phyloP scores from a whole-genome alignment of 2,329 filamentous ascomycete species.

The Cytospora piceicola region DNA sequence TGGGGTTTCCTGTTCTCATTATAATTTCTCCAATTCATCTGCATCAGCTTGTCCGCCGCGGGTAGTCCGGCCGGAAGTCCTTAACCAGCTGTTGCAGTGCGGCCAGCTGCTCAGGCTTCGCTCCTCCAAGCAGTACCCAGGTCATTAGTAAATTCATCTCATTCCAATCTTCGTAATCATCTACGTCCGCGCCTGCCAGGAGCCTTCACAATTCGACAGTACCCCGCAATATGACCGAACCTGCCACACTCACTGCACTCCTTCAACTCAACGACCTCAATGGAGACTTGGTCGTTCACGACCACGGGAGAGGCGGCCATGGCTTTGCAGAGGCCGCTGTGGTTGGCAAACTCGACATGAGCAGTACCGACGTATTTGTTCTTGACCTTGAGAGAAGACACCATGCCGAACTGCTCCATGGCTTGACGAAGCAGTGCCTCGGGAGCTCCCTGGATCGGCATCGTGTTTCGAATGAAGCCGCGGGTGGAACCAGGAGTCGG shows the following conservation, averaged over 20 bases:
- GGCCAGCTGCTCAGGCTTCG: not conserved
- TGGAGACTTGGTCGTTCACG: not conserved
- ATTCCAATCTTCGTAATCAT: not conserved
- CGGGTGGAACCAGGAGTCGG: not conserved
- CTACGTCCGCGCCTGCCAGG: too few relatives aligned
- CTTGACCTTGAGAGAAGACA: conserved; percentile 3
- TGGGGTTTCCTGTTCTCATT: too few relatives aligned
- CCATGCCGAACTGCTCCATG: conserved; percentile 19
- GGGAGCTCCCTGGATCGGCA: not conserved
- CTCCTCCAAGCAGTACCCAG: not conserved
- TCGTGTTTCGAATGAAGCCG: conserved; percentile 2
- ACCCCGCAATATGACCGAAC: not conserved
- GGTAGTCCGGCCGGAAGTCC: not conserved
- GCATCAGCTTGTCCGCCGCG: too few relatives aligned
- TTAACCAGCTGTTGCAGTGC: too few relatives aligned
- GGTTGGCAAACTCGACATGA: not conserved
- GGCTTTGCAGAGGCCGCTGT: not conserved
- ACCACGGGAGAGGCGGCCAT: conserved; percentile 4
- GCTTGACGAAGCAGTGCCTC: not conserved
- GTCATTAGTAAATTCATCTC: not conserved
- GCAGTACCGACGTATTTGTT: not conserved
- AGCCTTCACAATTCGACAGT: not conserved
- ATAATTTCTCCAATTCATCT: too few relatives aligned
- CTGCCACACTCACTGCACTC: conserved; percentile 9
- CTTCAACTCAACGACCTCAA: not conserved